Percentiles rank a stretch among this genome's conserved stretches.
Evolutionary conservation across 352 stramenopile species (phyloP).

Genomic region (Globisporangium rhizosaccharum): DNA sequence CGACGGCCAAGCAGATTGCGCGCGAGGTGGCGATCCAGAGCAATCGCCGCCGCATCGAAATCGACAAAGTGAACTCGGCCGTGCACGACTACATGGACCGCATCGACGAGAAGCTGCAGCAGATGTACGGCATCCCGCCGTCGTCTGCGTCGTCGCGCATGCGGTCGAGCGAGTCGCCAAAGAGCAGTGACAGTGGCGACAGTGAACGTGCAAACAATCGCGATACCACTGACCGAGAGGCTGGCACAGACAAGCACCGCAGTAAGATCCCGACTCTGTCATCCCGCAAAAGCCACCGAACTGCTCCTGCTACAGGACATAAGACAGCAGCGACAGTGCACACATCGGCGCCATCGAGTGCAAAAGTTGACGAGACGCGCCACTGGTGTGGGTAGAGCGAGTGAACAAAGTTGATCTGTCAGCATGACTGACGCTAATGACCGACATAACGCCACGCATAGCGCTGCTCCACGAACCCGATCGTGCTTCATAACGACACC

Average conservation of each 20-base stretch:
- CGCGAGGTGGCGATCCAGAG: conserved; percentile 11
- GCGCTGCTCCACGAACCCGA: too few relatives aligned
- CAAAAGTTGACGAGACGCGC: conserved; percentile 7
- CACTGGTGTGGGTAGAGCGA: conserved; percentile 9
- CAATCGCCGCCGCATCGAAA: conserved; percentile 31
- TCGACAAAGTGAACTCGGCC: conserved; percentile 65
- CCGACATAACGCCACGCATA: too few relatives aligned
- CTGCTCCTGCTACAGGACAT: too few relatives aligned
- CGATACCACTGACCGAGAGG: not conserved
- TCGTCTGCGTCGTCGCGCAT: conserved; percentile 20
- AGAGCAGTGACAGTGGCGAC: not conserved
- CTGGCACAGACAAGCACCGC: not conserved
- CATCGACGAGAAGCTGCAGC: conserved; percentile 73
- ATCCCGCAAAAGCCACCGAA: not conserved
- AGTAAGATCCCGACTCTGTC: not conserved
- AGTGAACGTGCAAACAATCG: not conserved
- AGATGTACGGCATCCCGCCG: conserved; percentile 72
- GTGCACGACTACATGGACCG: conserved; percentile 81
- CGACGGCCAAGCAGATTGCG: conserved; percentile 7
- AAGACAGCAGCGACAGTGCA: not conserved
- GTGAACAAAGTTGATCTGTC: conserved; percentile 3
- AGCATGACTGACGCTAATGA: not conserved
- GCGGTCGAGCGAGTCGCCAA: not conserved
- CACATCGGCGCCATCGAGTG: conserved; percentile 1
- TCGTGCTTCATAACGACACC: too few relatives aligned